Conservation (phyloP, 345 rosid genomes). For the Fremontodendron californicum region DNA sequence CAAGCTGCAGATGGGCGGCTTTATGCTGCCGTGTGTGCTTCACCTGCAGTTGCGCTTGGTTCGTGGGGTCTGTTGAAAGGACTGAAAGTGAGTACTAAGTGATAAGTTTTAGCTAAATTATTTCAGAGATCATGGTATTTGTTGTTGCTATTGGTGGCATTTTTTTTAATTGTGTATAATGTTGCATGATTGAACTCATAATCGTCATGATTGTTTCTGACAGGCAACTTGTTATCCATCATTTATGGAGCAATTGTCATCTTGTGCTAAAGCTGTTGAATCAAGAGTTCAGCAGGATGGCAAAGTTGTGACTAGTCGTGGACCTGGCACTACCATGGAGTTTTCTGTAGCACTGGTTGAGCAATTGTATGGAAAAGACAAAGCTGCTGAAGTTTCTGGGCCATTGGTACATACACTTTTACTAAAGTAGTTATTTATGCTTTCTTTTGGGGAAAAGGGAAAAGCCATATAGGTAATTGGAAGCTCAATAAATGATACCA, state of each 20-base stretch:
- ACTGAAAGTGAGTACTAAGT: constrained; percentile 43
- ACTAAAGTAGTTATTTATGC: background rate
- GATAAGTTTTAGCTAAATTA: background rate
- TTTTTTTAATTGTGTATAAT: background rate
- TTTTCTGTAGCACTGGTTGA: constrained; percentile 68
- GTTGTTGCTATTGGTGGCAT: background rate
- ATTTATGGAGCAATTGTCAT: constrained; percentile 72
- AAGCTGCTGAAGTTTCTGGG: constrained; percentile 63
- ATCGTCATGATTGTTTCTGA: constrained; percentile 5
- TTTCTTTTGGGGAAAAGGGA: background rate
- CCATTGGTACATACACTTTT: constrained; percentile 50
- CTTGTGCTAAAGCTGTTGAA: constrained; percentile 62
- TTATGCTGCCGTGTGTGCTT: constrained; percentile 82
- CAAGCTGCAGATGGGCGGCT: constrained; percentile 73
- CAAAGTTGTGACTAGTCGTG: constrained; percentile 71
- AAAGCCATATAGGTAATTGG: background rate
- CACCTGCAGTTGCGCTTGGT: constrained; percentile 77
- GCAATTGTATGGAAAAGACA: constrained; percentile 73
- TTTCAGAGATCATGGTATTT: background rate
- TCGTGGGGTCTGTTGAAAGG: constrained; percentile 90
- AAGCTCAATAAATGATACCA: background rate
- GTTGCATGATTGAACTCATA: background rate
- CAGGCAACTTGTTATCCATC: constrained; percentile 90
- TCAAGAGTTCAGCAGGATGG: constrained; percentile 91
- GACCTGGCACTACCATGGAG: constrained; percentile 93